Evolutionary conservation across 495 filamentous ascomycete species (phyloP), one percentile per base, ranked within the genome.

Genomic region (Immersiella caudata): DNA sequence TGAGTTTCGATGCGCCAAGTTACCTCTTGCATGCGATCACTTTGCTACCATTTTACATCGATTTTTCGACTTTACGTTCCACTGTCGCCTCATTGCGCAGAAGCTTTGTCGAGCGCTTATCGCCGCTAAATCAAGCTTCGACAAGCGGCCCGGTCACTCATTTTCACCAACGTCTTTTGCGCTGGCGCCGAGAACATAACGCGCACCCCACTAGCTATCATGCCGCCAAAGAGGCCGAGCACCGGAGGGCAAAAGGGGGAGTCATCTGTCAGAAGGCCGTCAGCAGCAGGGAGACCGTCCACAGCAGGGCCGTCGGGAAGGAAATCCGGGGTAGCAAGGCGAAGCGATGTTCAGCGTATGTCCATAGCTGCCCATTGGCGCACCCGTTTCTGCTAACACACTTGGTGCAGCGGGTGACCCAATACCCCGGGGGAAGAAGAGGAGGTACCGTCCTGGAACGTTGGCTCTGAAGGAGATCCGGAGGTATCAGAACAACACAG

Each of bases 401-500:
- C 57, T 26, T 16, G 16, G 2, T 1, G 40, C 65, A 93, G 91
- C 90, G 67, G 91, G 89, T 46, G 90, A 94, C 68, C 90, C 89
- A 40, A 80, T 89, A 59, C 91, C 90, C 9, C 77, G 80, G 57
- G 83, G 81, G 60, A 84, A 83, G 22, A 87, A 80, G 65, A 87
- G 84, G 65, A 87, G 94, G 70, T 97, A 94, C 77, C 89, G 83
- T 65, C 94, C 94, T 2, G 94, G 94, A 65, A 97, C 93, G 1
- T 76, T 90, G 20, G 94, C 94, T 1, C 81, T 97, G 18, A 87
- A 87, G 70, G 94, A 97, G 80, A 97, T 97, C 75, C 85, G 93
- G 57, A 83, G 84, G 71, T 93, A 95, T 74, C 94, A 97, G 79
- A 87, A 85, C 73, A 87, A 82, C 54, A 96, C 91, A 50, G 93